Base-by-base conservation (phyloP, 2,329 filamentous ascomycete species). In the Leptodontidium sp. region DNA sequence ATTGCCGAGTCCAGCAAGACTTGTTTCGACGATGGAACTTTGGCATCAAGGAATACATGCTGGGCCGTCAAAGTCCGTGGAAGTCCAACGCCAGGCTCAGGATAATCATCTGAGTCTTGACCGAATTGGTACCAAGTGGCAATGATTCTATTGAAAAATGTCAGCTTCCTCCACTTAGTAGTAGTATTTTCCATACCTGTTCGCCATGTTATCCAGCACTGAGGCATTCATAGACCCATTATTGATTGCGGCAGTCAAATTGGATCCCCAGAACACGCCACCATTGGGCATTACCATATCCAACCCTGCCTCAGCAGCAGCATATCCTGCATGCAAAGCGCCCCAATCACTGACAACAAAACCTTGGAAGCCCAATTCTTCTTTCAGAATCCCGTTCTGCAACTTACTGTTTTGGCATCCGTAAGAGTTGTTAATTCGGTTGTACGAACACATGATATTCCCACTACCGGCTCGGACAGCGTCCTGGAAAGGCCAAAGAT, bases 311-410 rank as follows among this genome's bases (percentile, higher is more conserved):
- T 97, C 82, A 1, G 93, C 91, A 64, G 88, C 91, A 5, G 87
- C 88, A 0, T 97, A 91, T 9, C 94, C 94, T 4, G 90, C 90
- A 70, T 92, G 70, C 67, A 63, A 38, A 14, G 92, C 93, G 4
- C 93, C 84, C 93, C 94, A 97, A 78, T 97, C 94, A 1, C 88
- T 91, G 82, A 95, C 91, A 17, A 96, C 87, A 66, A 93, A 94
- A 0, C 93, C 93, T 77, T 96, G 91, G 76, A 97, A 97, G 2
- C 93, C 93, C 1, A 97, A 83, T 78, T 97, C 93, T 64, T 93
- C 91, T 75, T 97, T 97, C 49, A 97, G 82, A 8, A 97, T 83
- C 0, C 91, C 91, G 73, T 96, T 97, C 71, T 95, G 84, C 1
- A 94, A 81, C 77, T 94, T 93, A 72, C 90, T 91, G 78, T 97